Conservation (phyloP, 208 protist genomes). For the Angomonas deanei region DNA sequence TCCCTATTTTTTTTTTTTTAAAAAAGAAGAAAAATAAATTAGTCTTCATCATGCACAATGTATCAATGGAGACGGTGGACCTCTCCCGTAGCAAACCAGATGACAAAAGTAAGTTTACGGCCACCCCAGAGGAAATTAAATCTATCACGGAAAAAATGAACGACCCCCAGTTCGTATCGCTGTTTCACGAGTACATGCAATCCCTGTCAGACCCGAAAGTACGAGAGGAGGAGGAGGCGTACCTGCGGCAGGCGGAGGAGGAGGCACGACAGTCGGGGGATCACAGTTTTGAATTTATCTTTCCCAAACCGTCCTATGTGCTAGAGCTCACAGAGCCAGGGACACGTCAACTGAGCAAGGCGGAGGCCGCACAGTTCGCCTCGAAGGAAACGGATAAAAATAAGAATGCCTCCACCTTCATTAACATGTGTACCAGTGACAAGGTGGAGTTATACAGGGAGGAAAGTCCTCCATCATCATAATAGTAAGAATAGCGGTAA, state of each 20-base stretch:
- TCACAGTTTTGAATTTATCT: constrained; percentile 90
- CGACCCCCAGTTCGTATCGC: constrained; percentile 83
- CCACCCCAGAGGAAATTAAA: constrained; percentile 71
- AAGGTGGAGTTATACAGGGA: constrained; percentile 77
- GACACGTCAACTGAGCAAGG: constrained; percentile 17
- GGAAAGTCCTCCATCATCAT: constrained; percentile 15
- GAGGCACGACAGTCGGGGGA: constrained; percentile 81
- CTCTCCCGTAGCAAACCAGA: constrained; percentile 15
- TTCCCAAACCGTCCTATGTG: constrained; percentile 68
- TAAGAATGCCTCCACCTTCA: constrained; percentile 23
- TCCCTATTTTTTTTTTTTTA: not conserved
- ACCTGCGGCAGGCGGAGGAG: constrained; percentile 80
- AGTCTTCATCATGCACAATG: constrained; percentile 5
- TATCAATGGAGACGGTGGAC: constrained; percentile 72
- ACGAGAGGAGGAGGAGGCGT: constrained; percentile 83
- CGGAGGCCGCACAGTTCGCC: constrained; percentile 8
- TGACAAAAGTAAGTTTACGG: constrained; percentile 34
- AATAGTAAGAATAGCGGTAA: constrained; percentile 42
- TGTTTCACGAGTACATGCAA: constrained; percentile 87
- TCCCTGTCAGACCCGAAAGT: constrained; percentile 83
- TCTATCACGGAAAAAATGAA: constrained; percentile 83
- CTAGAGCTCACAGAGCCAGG: constrained; percentile 76
- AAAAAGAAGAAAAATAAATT: constrained; percentile 9
- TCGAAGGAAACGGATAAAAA: not conserved
- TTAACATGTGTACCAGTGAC: constrained; percentile 81